Evolutionary conservation across 768 basidiomycete species (phyloP).

Genomic region (Tubosaeta brunneosetosa): DNA sequence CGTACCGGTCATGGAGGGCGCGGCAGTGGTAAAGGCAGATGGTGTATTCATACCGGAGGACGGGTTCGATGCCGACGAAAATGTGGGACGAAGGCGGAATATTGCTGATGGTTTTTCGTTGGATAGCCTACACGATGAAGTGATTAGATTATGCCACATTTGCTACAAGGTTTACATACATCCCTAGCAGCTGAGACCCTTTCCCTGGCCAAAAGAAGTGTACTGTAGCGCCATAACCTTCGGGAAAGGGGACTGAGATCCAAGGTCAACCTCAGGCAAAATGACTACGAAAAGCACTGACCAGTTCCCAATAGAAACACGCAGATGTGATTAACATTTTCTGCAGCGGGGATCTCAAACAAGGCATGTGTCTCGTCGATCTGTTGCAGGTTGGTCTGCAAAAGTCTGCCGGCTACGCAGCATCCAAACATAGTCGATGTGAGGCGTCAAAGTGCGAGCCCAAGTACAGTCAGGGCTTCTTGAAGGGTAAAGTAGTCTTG

Average conservation of each 20-base stretch:
- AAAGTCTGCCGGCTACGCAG: constrained; percentile 67
- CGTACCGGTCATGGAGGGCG: constrained; percentile 36
- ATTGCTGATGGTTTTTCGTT: constrained; percentile 89
- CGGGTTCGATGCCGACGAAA: constrained; percentile 34
- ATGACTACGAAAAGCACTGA: constrained; percentile 27
- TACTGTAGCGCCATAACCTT: constrained; percentile 78
- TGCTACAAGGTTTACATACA: constrained; percentile 45
- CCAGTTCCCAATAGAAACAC: constrained; percentile 80
- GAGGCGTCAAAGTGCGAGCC: not conserved
- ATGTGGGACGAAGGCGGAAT: constrained; percentile 72
- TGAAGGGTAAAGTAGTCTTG: not conserved
- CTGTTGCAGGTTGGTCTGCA: constrained; percentile 78
- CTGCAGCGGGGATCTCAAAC: constrained; percentile 69
- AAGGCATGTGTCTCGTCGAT: constrained; percentile 80
- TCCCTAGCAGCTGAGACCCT: constrained; percentile 82
- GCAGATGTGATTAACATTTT: constrained; percentile 77
- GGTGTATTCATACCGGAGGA: constrained; percentile 28
- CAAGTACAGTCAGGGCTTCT: not conserved
- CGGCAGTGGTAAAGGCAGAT: constrained; percentile 28
- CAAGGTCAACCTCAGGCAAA: not conserved
- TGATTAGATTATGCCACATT: not conserved
- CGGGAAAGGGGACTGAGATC: constrained; percentile 66
- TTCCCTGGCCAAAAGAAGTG: constrained; percentile 85
- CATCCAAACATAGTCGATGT: constrained; percentile 64
- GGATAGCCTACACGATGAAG: constrained; percentile 54